Percentiles rank a stretch among this genome's conserved stretches.
Conservation (phyloP, 495 filamentous ascomycete genomes). For the Trypethelium eluteriae region DNA sequence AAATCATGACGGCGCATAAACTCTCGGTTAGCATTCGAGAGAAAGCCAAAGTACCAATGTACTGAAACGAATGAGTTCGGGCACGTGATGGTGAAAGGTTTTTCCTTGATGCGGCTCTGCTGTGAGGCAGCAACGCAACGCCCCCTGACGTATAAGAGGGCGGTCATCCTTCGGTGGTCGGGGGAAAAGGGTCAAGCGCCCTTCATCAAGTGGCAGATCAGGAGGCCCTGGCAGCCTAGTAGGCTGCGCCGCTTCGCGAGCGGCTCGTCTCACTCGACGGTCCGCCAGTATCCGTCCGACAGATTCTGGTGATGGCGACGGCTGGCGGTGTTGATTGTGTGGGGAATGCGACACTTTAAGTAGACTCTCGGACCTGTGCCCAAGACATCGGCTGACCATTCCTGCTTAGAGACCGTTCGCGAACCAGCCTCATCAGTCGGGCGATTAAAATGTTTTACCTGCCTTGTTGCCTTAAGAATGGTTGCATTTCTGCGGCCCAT, state of each 20-base stretch:
- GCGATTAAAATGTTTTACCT: not conserved
- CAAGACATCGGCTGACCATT: not conserved
- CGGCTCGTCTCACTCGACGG: conserved; percentile 5
- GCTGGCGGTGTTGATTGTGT: not conserved
- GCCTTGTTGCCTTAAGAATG: not conserved
- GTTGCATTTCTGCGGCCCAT: conserved; percentile 4
- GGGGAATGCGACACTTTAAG: conserved; percentile 5
- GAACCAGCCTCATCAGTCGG: too few species aligned
- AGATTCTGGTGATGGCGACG: not conserved
- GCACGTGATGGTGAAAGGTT: not conserved
- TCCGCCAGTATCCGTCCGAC: conserved; percentile 1
- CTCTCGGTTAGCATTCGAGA: not conserved
- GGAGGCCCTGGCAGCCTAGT: not conserved
- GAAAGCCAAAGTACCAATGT: conserved; percentile 3
- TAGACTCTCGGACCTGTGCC: not conserved
- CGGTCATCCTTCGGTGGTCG: conserved; percentile 4
- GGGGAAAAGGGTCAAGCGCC: not conserved
- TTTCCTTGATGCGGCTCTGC: not conserved
- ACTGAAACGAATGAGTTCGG: not conserved
- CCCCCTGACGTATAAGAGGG: not conserved
- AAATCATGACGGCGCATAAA: not conserved
- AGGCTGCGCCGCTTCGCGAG: not conserved
- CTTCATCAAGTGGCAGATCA: not conserved
- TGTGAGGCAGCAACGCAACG: not conserved
- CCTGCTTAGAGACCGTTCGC: not conserved